Conservation (phyloP, 352 stramenopile species). For the Globisporangium nagaii region DNA sequence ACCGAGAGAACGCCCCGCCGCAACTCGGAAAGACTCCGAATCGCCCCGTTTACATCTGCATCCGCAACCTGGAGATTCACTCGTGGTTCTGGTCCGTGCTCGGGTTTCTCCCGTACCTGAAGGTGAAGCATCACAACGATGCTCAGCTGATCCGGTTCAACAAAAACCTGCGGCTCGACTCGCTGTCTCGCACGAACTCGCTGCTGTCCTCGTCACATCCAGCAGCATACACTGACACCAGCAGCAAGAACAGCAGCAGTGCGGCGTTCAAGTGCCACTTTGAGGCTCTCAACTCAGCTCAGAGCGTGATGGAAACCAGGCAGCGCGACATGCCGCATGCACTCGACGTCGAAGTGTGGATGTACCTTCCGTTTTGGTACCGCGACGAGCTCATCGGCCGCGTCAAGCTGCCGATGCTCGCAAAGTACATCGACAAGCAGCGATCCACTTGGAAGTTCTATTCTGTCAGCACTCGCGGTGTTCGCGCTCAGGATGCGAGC, state of each 20-base stretch:
- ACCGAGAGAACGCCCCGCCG: not conserved
- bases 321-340: constrained; percentile 16
- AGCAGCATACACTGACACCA: too few species aligned
- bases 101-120: constrained; percentile 19
- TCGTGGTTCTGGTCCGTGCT: constrained; percentile 25
- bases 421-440: not conserved
- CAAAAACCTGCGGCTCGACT: not conserved
- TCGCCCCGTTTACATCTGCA: not conserved
- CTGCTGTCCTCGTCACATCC: too few species aligned
- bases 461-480: not conserved
- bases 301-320: not conserved
- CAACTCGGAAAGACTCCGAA: not conserved
- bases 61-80: constrained; percentile 11
- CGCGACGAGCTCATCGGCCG: constrained; percentile 20
- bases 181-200: not conserved
- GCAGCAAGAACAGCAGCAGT: too few species aligned
- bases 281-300: not conserved
- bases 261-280: not conserved
- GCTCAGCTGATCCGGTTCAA: constrained; percentile 9
- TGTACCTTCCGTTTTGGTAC: constrained; percentile 26
- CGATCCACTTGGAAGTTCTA: not conserved
- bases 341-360: constrained; percentile 23
- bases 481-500: not conserved
- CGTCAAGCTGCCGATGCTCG: constrained; percentile 11
- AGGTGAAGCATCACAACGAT: not conserved